Evolutionary conservation across 306 rosid species (phyloP).

Genomic region (Nissolia schottii): DNA sequence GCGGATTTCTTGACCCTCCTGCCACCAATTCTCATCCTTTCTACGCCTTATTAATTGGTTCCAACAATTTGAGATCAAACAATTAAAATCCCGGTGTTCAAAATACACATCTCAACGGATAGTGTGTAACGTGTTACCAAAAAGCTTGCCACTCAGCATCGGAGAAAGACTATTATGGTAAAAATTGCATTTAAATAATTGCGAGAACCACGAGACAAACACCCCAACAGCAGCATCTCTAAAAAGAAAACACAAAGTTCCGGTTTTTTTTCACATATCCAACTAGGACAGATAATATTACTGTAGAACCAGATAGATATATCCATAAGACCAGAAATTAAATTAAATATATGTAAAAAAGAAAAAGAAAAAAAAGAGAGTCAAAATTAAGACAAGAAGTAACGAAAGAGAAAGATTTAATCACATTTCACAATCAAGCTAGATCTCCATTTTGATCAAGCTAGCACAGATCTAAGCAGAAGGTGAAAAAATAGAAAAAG

Average conservation of each 20-base stretch:
- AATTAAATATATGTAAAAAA: not conserved
- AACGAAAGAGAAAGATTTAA: not conserved
- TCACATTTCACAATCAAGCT: not conserved
- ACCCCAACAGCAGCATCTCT: not conserved
- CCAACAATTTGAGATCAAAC: not conserved
- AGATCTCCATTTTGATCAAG: not conserved
- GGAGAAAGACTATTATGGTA: not conserved
- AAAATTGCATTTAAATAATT: constrained; percentile 12
- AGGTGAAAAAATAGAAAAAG: not conserved
- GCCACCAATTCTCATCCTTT: not conserved
- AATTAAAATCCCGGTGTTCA: not conserved
- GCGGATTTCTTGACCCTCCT: not conserved
- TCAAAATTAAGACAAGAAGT: not conserved
- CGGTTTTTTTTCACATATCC: not conserved
- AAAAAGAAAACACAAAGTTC: not conserved
- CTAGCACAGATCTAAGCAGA: not conserved
- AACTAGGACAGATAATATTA: not conserved
- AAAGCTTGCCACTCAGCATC: not conserved
- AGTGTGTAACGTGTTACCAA: not conserved
- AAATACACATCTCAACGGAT: not conserved
- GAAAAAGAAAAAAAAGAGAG: not conserved
- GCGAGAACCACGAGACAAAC: constrained; percentile 13
- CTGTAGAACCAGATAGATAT: not conserved
- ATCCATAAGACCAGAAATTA: constrained; percentile 16
- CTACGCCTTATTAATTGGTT: not conserved